phyloP scores from a whole-genome alignment of 768 basidiomycete species.

The Ramaria rubella region DNA sequence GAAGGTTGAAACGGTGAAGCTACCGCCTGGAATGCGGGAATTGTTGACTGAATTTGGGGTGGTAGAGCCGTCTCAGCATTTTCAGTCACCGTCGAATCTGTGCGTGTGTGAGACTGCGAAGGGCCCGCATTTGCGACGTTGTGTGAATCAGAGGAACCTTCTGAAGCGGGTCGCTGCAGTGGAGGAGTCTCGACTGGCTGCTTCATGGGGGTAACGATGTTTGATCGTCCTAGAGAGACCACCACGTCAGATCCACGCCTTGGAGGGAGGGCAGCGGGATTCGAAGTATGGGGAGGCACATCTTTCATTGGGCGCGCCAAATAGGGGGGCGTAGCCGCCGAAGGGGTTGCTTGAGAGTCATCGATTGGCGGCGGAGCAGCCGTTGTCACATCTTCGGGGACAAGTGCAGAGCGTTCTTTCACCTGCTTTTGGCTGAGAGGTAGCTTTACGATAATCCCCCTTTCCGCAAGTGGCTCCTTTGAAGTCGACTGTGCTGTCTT shows the following conservation, averaged over 20 bases:
- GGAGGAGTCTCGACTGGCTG: neutral
- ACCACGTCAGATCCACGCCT: neutral
- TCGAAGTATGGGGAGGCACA: neutral
- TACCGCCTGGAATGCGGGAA: constrained; percentile 38
- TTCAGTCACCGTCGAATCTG: neutral
- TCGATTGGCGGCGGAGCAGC: neutral
- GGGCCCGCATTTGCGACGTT: neutral
- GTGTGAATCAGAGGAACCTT: neutral
- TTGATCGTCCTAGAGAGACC: neutral
- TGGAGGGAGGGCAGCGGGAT: neutral
- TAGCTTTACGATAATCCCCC: constrained; percentile 31
- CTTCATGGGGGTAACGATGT: neutral
- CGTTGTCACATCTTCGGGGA: constrained; percentile 4
- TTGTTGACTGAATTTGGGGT: neutral
- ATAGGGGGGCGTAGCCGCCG: neutral
- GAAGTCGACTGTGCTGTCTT: neutral
- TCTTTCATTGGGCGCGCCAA: constrained; percentile 4
- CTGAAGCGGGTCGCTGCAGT: constrained; percentile 26
- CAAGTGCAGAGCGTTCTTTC: neutral
- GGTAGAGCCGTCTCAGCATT: neutral
- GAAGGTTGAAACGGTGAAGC: constrained; percentile 36
- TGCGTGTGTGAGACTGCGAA: neutral
- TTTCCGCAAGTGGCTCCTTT: constrained; percentile 11
- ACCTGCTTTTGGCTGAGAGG: neutral
- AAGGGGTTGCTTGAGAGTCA: neutral